These are phyloP conservation scores for Kurtzmaniella cleridarum DNA, from an alignment of 805 yeast genomes.

Conservation along the genomic window DNA sequence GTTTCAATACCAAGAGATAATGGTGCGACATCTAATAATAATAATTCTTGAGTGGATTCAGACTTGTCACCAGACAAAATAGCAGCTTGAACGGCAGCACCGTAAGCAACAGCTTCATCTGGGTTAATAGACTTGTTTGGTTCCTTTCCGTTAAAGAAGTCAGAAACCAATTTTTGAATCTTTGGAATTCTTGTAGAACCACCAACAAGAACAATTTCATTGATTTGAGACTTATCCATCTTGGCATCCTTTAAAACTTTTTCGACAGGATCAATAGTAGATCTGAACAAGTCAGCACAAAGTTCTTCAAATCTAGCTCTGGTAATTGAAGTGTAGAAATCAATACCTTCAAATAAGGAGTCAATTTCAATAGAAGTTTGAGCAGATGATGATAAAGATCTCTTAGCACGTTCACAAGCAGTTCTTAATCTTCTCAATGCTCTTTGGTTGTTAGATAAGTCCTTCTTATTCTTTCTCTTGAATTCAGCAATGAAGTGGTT, in stretches of 20 bases:
- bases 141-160: constrained; percentile 89
- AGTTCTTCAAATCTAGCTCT: constrained; percentile 98
- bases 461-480: constrained; percentile 89
- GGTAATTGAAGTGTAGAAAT: constrained; percentile 89
- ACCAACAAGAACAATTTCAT: constrained; percentile 96
- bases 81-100: constrained; percentile 99
- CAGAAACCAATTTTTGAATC: constrained; percentile 88
- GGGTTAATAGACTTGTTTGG: constrained; percentile 97
- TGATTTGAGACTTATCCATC: constrained; percentile 77
- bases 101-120: constrained; percentile 98
- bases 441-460: constrained; percentile 73
- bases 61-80: constrained; percentile 82
- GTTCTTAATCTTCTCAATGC: constrained; percentile 92
- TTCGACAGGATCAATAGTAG: constrained; percentile 93
- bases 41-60: constrained; percentile 40
- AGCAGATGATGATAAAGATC: constrained; percentile 92
- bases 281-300: constrained; percentile 87
- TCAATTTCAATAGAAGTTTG: constrained; percentile 95
- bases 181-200: constrained; percentile 99
- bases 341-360: constrained; percentile 90
- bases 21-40: constrained; percentile 89
- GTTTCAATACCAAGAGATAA: constrained; percentile 94
- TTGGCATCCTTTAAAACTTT: constrained; percentile 93
- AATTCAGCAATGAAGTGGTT: constrained; percentile 87
- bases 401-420: constrained; percentile 97